Percentiles rank a stretch among this genome's conserved stretches.
Conservation (phyloP, 2,329 filamentous ascomycete genomes). For the Echinosphaeria canescens region DNA sequence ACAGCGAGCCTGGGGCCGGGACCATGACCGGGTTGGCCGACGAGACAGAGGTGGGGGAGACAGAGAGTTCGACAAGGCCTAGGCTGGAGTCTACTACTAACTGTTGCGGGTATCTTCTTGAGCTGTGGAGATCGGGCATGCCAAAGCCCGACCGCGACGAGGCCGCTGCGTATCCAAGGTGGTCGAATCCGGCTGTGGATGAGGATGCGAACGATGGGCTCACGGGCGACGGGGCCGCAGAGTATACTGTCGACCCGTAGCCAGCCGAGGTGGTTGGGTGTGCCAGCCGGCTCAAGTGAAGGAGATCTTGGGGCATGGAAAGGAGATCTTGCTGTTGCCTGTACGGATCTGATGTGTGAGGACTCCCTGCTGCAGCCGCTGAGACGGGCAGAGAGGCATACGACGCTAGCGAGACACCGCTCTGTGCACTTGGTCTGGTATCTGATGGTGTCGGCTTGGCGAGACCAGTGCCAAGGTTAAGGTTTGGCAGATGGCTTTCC, state of each 20-base stretch:
- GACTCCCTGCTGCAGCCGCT: constrained; percentile 51
- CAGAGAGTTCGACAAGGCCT: no score
- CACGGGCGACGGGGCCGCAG: constrained; percentile 40
- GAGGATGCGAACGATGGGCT: constrained; percentile 42
- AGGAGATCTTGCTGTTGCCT: constrained; percentile 46
- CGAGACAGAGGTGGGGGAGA: background rate
- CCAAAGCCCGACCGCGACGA: constrained; percentile 36
- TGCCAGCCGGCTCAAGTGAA: constrained; percentile 42
- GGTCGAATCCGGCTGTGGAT: constrained; percentile 51
- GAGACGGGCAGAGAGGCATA: constrained; percentile 53
- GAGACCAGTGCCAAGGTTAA: constrained; percentile 36
- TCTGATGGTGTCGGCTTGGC: constrained; percentile 24
- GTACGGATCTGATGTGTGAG: constrained; percentile 31
- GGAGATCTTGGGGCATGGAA: constrained; percentile 52
- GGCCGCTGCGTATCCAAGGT: constrained; percentile 51
- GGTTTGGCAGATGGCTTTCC: constrained; percentile 34
- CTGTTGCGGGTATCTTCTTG: constrained; percentile 63
- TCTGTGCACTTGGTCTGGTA: constrained; percentile 28
- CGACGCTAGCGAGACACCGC: no score
- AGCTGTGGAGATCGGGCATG: constrained; percentile 30
- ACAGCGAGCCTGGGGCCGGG: constrained; percentile 6
- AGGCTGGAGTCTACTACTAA: constrained; percentile 30
- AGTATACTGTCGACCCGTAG: constrained; percentile 49
- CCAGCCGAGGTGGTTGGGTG: constrained; percentile 35
- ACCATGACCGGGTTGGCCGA: background rate